Base-by-base conservation (phyloP, 1,139 yeast species). In the Zhuliangozyma blackwelliae region DNA sequence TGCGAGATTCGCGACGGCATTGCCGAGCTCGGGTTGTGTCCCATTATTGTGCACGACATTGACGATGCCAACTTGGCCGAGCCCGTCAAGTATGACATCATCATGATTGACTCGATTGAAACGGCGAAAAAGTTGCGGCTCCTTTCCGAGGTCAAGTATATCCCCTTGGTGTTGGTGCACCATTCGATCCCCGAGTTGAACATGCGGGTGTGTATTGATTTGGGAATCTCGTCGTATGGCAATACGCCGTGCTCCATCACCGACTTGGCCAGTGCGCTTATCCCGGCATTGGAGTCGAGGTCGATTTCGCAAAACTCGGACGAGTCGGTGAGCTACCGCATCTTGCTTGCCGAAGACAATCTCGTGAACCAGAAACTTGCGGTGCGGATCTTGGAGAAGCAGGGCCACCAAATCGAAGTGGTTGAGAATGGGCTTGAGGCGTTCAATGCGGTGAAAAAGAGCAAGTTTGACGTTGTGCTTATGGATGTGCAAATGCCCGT, bases 401-500 rank as follows among this genome's bases (percentile, higher is more conserved):
- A 84, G 57, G 90, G 90, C 20, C 95, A 86, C 58, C 71, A 75
- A 41, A 89, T 85, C 7, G 83, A 80, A 43, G 95, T 83, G 36
- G 95, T 87, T 12, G 94, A 85, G 53, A 87, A 87, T 55, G 95
- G 96, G 10, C 66, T 79, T 41, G 89, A 85, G 51, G 95, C 95
- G 0, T 77, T 77, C 50, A 88, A 86, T 46, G 90, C 90, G 0
- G 80, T 85, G 31, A 73, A 80, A 55, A 79, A 76, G 56, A 61
- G 52, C 29, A 70, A 75, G 31, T 86, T 80, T 56, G 95, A 87
- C 54, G 92, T 83, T 35, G 87, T 87, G 11, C 72, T 87, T 48
- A 87, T 87, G 96, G 96, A 87, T 65, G 95, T 87, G 30, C 95
- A 87, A 60, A 87, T 87, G 96, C 96, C 96, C 6, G 88, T 86